phyloP scores from a whole-genome alignment of 2,329 filamentous ascomycete genomes.

The Ascochyta viciae-villosae region DNA sequence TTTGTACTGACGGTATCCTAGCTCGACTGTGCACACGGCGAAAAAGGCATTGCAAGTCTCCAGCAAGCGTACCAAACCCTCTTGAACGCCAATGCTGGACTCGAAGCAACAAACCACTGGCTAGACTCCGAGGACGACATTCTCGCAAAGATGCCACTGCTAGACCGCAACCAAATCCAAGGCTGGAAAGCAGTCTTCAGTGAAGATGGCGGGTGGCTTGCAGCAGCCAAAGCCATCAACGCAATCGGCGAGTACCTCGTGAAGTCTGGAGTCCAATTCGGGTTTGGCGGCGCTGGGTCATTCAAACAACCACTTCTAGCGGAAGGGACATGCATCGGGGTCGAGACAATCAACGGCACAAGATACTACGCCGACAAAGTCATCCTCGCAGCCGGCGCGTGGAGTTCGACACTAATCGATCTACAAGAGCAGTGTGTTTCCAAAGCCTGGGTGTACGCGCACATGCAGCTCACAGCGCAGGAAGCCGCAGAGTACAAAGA shows the following conservation, averaged over 20 bases:
- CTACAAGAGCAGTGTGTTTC: conserved; percentile 52
- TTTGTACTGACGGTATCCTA: conserved; percentile 16
- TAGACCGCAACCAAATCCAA: conserved; percentile 52
- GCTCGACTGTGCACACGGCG: conserved; percentile 45
- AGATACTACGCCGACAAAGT: conserved; percentile 55
- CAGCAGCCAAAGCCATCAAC: conserved; percentile 57
- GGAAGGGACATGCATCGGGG: conserved; percentile 49
- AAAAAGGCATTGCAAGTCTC: conserved; percentile 49
- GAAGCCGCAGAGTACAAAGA: conserved; percentile 58
- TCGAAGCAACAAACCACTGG: conserved; percentile 53
- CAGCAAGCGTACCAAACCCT: conserved; percentile 48
- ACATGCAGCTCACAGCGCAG: conserved; percentile 58
- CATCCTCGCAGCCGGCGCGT: conserved; percentile 52
- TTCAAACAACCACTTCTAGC: conserved; percentile 54
- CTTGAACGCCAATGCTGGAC: conserved; percentile 32
- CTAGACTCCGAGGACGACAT: conserved; percentile 56
- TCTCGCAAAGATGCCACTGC: conserved; percentile 49
- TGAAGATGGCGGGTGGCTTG: conserved; percentile 56
- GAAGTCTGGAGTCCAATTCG: conserved; percentile 52
- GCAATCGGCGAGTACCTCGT: conserved; percentile 53
- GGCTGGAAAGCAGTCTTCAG: conserved; percentile 58
- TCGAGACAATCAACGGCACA: conserved; percentile 53
- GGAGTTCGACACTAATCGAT: conserved; percentile 39
- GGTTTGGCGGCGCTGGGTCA: conserved; percentile 53
- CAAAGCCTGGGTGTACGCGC: conserved; percentile 64